Base-by-base conservation (phyloP, 768 basidiomycete genomes). In the Lactifluus hygrophoroides region DNA sequence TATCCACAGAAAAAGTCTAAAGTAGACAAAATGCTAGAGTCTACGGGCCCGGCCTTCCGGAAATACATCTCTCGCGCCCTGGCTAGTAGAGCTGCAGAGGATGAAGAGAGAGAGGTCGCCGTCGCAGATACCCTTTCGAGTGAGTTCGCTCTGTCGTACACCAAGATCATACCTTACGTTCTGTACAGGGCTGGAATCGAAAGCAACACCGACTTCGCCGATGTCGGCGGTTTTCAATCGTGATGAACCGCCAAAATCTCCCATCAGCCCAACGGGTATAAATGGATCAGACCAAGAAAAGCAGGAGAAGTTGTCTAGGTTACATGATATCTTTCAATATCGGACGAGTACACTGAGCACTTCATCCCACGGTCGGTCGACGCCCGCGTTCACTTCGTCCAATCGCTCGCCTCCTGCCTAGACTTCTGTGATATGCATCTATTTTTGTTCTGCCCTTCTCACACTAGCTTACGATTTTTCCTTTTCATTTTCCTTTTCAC, bases 51-150 rank as follows among this genome's bases (percentile, higher is more conserved):
- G 19, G 89, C 89, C 7, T 95, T 94, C 76, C 81, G 90, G 50
- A 93, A 93, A 67, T 95, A 95, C 67, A 90, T 94, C 65, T 88
- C 83, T 34, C 82, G 92, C 45, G 92, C 93, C 2, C 72, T 94
- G 23, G 91, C 90, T 0, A 93, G 83, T 67, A 79, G 91, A 55
- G 90, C 89, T n/a, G 85, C 86, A 10, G 89, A 93, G 66, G 91
- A 94, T 65, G 79, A 87, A 63, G 89, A 91, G 70, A 75, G 89
- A 65, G 80, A 83, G 51, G 84, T 81, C 30, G 88, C 84, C 8
- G 88, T 91, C n/a, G 81, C 87, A n/a, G 82, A 88, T 65, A 90
- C 89, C 1, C 69, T 92, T 42, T 86, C 86, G 4, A 88, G 90
- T 93, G 66, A 64, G 86, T 76, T 28, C 27, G 32, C 46, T 27